Conservation (phyloP, 108 stramenopile species). For the Parmales sp. region DNA sequence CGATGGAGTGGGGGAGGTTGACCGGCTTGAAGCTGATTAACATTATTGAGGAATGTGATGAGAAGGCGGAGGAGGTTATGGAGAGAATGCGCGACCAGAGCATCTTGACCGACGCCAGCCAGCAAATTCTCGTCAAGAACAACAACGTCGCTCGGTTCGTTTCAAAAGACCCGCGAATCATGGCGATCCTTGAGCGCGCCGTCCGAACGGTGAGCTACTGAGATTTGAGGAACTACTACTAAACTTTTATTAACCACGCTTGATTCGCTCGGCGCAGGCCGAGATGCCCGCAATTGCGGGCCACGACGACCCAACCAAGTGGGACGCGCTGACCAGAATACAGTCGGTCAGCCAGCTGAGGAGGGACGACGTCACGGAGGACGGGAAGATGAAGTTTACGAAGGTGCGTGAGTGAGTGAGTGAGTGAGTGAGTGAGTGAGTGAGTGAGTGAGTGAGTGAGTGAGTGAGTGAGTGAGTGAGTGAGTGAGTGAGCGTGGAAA, state of each 20-base stretch:
- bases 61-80: slow-evolving; percentile 4
- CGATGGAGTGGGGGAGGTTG: not conserved
- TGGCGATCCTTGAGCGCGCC: not conserved
- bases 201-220: too few relatives aligned
- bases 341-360: not conserved
- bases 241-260: too few relatives aligned
- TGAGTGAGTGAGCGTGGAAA: not conserved
- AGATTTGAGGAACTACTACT: too few relatives aligned
- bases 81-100: slow-evolving; percentile 8
- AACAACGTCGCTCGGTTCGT: not conserved
- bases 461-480: not conserved
- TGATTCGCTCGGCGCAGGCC: too few relatives aligned
- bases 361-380: not conserved
- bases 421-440: not conserved
- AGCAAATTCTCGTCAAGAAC: slow-evolving; percentile 6
- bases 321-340: not conserved
- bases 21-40: not conserved
- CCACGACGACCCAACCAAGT: not conserved
- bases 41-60: not conserved
- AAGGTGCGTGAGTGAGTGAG: slow-evolving; percentile 5
- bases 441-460: not conserved
- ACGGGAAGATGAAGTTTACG: not conserved
- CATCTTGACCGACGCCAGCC: not conserved
- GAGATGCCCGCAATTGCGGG: not conserved
- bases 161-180: not conserved